Base-by-base conservation (phyloP, 2,329 filamentous ascomycete genomes). In the Trichoderma arundinaceum region DNA sequence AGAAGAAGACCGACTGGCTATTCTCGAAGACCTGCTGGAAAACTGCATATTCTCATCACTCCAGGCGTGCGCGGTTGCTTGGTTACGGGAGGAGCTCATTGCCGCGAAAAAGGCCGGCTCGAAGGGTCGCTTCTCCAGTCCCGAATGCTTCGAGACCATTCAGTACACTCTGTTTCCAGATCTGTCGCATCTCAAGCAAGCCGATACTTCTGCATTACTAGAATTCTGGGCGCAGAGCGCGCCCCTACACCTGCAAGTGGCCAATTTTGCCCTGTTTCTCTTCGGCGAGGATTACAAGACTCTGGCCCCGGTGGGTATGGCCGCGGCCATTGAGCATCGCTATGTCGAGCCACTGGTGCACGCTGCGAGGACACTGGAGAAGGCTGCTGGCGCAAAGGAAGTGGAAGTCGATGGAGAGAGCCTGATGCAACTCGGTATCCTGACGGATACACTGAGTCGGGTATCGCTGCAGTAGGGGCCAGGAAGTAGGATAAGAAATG, bases 21-120 rank as follows among this genome's bases (percentile, higher is more conserved):
- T 90, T 68, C 80, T 90, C 8, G 84, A 87, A 60, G 88, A 90
- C 71, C 80, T 89, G 12, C 76, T 90, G 12, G 86, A 89, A 74
- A 87, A 89, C 73, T 89, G 87, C 78, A 82, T 86, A 69, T 89
- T 87, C 70, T 81, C 86, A 2, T 81, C 83, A 0, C 79, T 90
- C 43, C 88, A 88, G 73, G 87, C 85, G 8, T 86, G 85, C 48
- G 87, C 87, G 0, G 81, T 90, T 4, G 81, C 82, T 4, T 90
- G 88, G 88, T 76, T 89, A 39, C 83, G 86, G 62, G 87, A 89
- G 70, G 88, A 90, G 72, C 77, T 89, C 15, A 79, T 88, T 8
- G 74, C 79, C 4, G 82, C 84, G 3, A 75, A 70, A 32, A 74
- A 75, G 46, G 64, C 74, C 28, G 67, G 69, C 13, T 67, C 71